Base-by-base conservation (phyloP, 495 filamentous ascomycete genomes). In the Lichenothelia convexa region DNA sequence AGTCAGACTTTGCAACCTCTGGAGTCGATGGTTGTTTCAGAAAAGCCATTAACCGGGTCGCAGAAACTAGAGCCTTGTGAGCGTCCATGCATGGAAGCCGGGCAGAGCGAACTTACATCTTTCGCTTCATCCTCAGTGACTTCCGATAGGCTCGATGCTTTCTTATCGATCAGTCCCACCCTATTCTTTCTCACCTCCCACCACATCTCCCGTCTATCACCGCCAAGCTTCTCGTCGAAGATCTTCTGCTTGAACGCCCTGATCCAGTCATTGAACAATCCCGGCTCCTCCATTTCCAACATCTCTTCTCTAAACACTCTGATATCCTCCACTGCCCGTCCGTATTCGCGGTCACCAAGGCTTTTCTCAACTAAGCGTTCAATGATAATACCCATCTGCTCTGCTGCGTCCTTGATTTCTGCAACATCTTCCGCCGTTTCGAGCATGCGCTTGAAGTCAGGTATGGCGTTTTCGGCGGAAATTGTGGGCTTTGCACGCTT, bases 371-470 rank as follows among this genome's bases (percentile, higher is more conserved):
- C 71, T 36, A 79, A 69, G 5, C 63, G 60, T 42, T 74, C 67
- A 35, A 89, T 69, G 30, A 93, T 77, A 3, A 43, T 48, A 16
- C 62, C 63, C 68, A 99, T 78, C 50, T 93, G 81, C 43, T 71
- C 69, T 3, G 69, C 69, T 0, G 81, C 78, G 32, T 75, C 71
- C 38, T 71, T 63, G 18, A 91, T 64, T 3, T 61, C 64, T 12
- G 65, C 60, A 12, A 75, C 58, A 21, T 73, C 71, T 11, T 73
- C 69, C 1, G 79, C 67, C 1, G 58, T 56, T 0, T 65, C 63
- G 12, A 95, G 62, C 16, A 71, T 68, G 56, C 87, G 82, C 48
- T 84, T 91, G 68, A 94, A 95, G 35, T 86, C 78, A 0, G 91
- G 85, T 31, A 99, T 80, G 3, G 84, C 72, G 46, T 99, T 95